Evolutionary conservation across 2,329 filamentous ascomycete genomes (phyloP), one percentile per base, ranked within the genome.

Genomic region (Trichoderma sp.): DNA sequence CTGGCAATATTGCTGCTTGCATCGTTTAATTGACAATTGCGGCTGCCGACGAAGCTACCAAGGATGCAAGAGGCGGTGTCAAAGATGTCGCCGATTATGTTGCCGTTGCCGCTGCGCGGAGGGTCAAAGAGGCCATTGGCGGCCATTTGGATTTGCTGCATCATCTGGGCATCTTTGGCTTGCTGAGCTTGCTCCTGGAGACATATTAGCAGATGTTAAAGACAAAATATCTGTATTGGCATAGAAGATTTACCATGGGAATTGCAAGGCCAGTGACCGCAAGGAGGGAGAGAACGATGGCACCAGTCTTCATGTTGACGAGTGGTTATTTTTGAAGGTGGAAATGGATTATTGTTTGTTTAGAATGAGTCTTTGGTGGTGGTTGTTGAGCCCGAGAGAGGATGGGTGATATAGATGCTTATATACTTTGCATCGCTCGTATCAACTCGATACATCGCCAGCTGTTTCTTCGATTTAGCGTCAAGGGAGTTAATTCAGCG

Each of bases 21-120:
- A 8, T 11, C 13, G 33, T 4, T 1, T 13, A 14, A n/a, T 4
- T 2, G 29, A 29, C 61, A 64, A 2, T 16, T 35, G n/a, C 53
- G 35, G 27, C 53, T 29, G 37, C 63, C 63, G 19, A 66, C 2
- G 19, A 58, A 66, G 53, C 37, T 49, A 6, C 63, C 55, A 11
- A 66, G 13, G 40, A 66, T 58, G n/a, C 63, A 66, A 14, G 63
- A 5, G 35, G 63, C 63, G 24, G 63, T 66, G n/a, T 66, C 63
- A 14, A 66, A 66, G n/a, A 66, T 58, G 21, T 33, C 52, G 5
- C 1, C 55, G n/a, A 66, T 57, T 37, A 66, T 58, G 53, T 66
- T 66, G 11, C 53, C 37, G 13, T 58, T 66, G 53, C 63, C 63
- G 29, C 5, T 58, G n/a, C 53, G 35, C 35, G 63, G 55, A 29